phyloP scores from a whole-genome alignment of 2,329 filamentous ascomycete genomes.

The Madurella fahalii region DNA sequence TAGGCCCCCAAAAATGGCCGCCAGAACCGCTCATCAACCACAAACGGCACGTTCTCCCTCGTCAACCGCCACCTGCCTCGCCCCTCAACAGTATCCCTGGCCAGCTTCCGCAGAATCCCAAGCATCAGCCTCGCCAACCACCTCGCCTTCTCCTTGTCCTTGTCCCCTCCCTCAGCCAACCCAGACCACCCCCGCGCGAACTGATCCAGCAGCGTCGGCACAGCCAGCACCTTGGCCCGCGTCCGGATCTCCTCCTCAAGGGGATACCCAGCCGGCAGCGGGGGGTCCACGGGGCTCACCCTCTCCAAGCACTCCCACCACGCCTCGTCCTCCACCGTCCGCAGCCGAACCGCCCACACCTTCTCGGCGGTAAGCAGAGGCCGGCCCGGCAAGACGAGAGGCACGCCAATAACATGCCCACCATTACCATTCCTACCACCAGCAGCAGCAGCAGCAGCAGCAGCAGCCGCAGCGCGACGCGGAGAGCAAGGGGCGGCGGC shows the following conservation, averaged over 20 bases:
- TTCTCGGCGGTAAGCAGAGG: background rate
- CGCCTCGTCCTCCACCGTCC: conserved; percentile 28
- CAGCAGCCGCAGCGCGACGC: background rate
- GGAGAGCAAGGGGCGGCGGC: conserved; percentile 8
- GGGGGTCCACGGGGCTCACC: background rate
- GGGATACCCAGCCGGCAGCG: background rate
- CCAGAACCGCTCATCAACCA: conserved; percentile 11
- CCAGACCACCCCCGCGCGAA: conserved; percentile 8
- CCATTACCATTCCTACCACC: conserved; percentile 23
- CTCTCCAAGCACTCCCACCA: conserved; percentile 3
- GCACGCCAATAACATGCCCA: conserved; percentile 43
- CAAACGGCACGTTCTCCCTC: conserved; percentile 6
- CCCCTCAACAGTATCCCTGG: background rate
- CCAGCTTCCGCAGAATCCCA: conserved; percentile 9
- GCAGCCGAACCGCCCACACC: conserved; percentile 21
- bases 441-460: conserved; percentile 12
- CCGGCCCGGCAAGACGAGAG: conserved; percentile 22
- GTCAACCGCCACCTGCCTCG: conserved; percentile 1
- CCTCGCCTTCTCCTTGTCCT: background rate
- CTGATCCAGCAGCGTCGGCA: conserved; percentile 14
- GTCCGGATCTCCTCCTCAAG: conserved; percentile 9
- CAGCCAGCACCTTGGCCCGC: conserved; percentile 4
- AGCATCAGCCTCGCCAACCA: background rate
- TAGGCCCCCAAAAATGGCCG: background rate
- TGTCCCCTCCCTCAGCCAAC: background rate